Evolutionary conservation across 139 green algal genomes (phyloP), one percentile per base, ranked within the genome.

Genomic region (Nannochloris sp.): DNA sequence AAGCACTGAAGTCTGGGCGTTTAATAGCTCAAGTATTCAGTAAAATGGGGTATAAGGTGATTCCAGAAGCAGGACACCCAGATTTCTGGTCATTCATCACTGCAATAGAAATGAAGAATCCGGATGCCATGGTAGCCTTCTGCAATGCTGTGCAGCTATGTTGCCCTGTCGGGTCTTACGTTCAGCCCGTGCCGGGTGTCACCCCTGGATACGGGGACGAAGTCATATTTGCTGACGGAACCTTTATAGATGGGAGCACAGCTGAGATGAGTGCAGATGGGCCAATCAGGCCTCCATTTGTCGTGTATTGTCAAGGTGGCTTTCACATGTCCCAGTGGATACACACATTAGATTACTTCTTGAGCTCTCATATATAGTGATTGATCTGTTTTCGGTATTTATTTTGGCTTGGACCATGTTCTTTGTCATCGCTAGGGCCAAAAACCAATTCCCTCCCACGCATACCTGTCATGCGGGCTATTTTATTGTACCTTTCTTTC

Each of bases 141-240:
- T 95, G 87, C 70, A 55, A 72, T 9, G 85, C 85, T 16, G 80
- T 97, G 16, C 90, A 96, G 77, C 50, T 48, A 16, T 68, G 75
- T 51, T 92, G 70, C 24, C 90, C 90, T n/a, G 81, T 97, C 2
- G 88, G 86, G 3, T 88, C 83, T 2, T 96, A 96, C 73, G 82
- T 97, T 34, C 51, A 53, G 25, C 91, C 91, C 0, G 75, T 82
- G 36, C 85, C 90, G 53, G 88, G 90, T 86, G 65, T 16, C 0
- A 97, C 91, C 0, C 69, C 89, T n/a, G 90, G 91, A 0, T 97
- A 96, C 58, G 84, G 74, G 12, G 83, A 93, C 56, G 79, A 92
- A 61, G 88, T 97, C 6, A 88, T 97, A 25, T 97, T 96, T 75
- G 91, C 89, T 1, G 87, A 96, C 65, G 91, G 91, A 27, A 97